Evolutionary conservation across 2,329 filamentous ascomycete genomes (phyloP), one percentile per base, ranked within the genome.

Genomic region (Camptophora hylomeconis): DNA sequence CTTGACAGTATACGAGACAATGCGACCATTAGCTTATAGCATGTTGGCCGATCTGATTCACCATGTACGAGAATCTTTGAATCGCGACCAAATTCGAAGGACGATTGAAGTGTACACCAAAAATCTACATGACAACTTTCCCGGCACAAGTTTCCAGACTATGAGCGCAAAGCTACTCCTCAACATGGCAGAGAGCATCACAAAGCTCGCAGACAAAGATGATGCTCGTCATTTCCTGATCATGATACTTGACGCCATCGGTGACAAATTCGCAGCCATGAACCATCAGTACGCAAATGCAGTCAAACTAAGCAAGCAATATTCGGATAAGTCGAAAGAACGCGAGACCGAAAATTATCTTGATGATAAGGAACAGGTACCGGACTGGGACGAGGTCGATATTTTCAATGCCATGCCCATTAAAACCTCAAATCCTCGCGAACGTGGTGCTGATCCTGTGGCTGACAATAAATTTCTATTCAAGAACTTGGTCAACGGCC

Each of bases 31-130:
- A 26, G 89, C 89, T 0, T 99, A 95, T 45, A 95, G 89, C 50
- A 95, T 95, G 84, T 70, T 99, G 26, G 92, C 89, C 3, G 89
- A 99, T 56, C 63, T 99, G 15, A 95, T 99, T 31, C 89, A 99
- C 48, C 89, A 98, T 53, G 81, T 98, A 14, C 73, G 89, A 32
- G 89, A 95, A 37, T 75, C 76, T n/a, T 62, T 99, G 13, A 75
- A 71, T 13, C 80, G 83, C 7, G 79, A 87, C 42, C 89, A 95
- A 57, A 98, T 99, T 38, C 75, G 86, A 25, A 81, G 86, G 49
- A 95, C 92, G 0, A 84, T 98, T 7, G 82, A 93, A 50, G 89
- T 98, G 3, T 99, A 98, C 54, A 95, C 92, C 2, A 83, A 79
- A 48, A 95, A 95, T 46, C 62, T 98, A 13, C 84, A 93, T 48